These are phyloP conservation scores for Fusarium xyrophilum DNA, from an alignment of 2,329 filamentous ascomycete species.

Conservation along the genomic window DNA sequence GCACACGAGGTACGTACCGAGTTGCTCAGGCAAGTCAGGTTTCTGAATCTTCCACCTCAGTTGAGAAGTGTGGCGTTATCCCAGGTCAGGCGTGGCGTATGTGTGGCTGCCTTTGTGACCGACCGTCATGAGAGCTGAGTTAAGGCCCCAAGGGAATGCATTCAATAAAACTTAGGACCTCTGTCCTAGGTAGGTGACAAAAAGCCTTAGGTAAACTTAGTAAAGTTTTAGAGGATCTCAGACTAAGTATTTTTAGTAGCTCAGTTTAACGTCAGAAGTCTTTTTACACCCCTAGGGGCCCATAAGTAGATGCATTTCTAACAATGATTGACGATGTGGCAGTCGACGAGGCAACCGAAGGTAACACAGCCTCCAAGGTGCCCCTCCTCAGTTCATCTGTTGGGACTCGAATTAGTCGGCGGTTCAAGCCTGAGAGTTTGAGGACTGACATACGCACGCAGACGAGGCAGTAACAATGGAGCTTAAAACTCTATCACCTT, in stretches of 20 bases:
- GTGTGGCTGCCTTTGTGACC: not conserved
- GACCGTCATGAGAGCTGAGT: not conserved
- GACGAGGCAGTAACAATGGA: not conserved
- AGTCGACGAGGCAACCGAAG: not conserved
- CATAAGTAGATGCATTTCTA: not conserved
- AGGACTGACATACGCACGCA: not conserved
- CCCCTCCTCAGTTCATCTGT: not conserved
- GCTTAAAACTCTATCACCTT: not conserved
- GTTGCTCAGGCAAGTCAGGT: not conserved
- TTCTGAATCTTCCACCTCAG: not conserved
- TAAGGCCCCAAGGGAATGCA: too few species aligned
- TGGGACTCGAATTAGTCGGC: not conserved
- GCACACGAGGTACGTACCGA: conserved; percentile 7
- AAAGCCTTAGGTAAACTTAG: too few species aligned
- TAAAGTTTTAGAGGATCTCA: too few species aligned
- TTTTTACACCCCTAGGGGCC: too few species aligned
- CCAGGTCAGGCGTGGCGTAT: not conserved
- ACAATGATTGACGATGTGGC: not conserved
- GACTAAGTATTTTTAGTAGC: too few species aligned
- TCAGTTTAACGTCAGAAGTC: too few species aligned
- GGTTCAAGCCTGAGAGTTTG: not conserved
- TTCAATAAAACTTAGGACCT: too few species aligned
- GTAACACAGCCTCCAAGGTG: not conserved
- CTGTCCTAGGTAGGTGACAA: too few species aligned
- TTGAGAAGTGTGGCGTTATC: conserved; percentile 2